Evolutionary conservation across 2,329 filamentous ascomycete species (phyloP).

Genomic region (Penicillium sp.): DNA sequence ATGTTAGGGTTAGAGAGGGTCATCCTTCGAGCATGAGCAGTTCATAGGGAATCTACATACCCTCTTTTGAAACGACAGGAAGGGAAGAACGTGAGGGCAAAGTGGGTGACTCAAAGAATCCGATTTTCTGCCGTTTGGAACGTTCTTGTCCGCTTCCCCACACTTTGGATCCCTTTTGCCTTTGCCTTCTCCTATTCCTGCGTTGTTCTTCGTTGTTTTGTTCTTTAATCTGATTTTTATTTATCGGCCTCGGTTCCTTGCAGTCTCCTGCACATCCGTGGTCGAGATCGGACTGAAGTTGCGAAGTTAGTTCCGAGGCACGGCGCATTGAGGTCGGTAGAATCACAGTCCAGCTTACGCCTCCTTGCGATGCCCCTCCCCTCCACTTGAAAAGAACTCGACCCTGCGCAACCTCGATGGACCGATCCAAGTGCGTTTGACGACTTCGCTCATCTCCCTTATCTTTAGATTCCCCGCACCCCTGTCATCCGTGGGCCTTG

Average conservation of each 20-base stretch:
- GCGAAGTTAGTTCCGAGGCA: conserved; percentile 25
- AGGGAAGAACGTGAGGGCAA: conserved; percentile 1
- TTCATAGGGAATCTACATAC: background rate
- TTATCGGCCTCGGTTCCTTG: background rate
- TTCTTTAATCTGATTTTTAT: conserved; percentile 7
- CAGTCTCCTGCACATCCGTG: conserved; percentile 2
- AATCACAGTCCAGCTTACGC: conserved; percentile 15
- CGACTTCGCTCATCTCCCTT: conserved; percentile 15
- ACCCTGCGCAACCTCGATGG: conserved; percentile 10
- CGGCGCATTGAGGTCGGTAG: conserved; percentile 39
- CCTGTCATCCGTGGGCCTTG: conserved; percentile 44
- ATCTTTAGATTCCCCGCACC: conserved; percentile 33
- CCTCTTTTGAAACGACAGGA: background rate
- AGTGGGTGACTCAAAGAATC: conserved; percentile 19
- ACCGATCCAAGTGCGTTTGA: conserved; percentile 12
- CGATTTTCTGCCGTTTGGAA: conserved; percentile 24
- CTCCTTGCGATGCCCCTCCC: conserved; percentile 15
- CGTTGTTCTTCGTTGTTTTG: background rate
- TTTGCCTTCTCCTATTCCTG: conserved; percentile 8
- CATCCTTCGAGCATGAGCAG: background rate
- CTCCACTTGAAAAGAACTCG: conserved; percentile 8
- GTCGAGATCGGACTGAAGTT: conserved; percentile 11
- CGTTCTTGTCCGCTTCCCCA: conserved; percentile 25
- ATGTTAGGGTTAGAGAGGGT: background rate
- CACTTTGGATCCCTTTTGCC: conserved; percentile 18